Evolutionary conservation across 352 stramenopile species (phyloP), one percentile per base, ranked within the genome.

Genomic region (Globisporangium okanoganense): DNA sequence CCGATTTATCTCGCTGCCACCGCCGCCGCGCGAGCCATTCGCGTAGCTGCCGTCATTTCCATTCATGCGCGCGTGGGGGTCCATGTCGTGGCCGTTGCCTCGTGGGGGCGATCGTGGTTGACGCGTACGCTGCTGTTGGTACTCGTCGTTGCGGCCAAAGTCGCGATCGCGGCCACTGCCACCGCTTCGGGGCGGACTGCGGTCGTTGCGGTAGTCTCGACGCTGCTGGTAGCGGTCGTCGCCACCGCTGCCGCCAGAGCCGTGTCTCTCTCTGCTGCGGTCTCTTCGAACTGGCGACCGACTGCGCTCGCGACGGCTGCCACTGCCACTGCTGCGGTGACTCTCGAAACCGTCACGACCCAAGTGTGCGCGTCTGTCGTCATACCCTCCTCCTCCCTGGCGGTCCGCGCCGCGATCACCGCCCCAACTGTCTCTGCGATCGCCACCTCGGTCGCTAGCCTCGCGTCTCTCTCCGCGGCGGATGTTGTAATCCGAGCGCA

Each of bases 401-500:
- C 56, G 56, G 7, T 49, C 22, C 3, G 22, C 18, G 40, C 38
- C 22, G 3, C 49, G 16, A 14, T 33, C 49, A 14, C 24, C 49
- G 18, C 48, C 48, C 12, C 48, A n/a, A 14, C 41, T 25, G 33
- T 43, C 27, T 25, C 40, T 25, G 18, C 33, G 27, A 2, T 55
- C 24, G 5, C 52, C 51, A 3, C 20, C 41, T 51, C 33, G 36
- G 18, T 47, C 44, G 4, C 22, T 27, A 27, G 31, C 16, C 22
- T 63, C 55, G 13, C 55, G 48, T 38, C 35, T 22, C 4, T 61
- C 29, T 2, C 29, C 25, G 14, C 72, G 72, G 56, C 74, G 72
- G 43, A 78, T 74, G 58, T 86, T 86, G 67, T 84, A 86, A 61
- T 86, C 76, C 54, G 74, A 77, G 33, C 76, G 74, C 55, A 86